Conservation (phyloP, 2,329 filamentous ascomycete genomes). For the Ramichloridium luteum region DNA sequence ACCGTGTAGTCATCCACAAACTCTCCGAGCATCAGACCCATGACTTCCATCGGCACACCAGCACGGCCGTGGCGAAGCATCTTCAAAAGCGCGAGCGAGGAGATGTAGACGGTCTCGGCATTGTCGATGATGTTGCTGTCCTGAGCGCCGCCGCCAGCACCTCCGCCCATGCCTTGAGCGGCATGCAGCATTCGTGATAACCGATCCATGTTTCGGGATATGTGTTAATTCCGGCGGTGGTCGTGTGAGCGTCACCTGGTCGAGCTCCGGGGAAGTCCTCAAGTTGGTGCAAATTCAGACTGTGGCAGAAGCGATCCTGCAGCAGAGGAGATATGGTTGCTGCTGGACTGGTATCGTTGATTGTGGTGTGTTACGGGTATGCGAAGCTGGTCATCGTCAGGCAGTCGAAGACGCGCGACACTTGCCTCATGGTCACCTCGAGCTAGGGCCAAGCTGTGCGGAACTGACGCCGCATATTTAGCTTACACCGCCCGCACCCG, state of each 20-base stretch:
- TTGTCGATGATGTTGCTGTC: conserved; percentile 96
- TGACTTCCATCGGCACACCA: conserved; percentile 99
- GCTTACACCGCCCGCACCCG: not conserved
- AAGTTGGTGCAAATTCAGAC: too few relatives aligned
- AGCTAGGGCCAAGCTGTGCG: not conserved
- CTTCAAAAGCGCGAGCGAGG: conserved; percentile 89
- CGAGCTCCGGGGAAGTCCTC: too few relatives aligned
- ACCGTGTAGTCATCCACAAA: conserved; percentile 99
- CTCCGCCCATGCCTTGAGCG: conserved; percentile 52
- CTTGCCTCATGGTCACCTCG: not conserved
- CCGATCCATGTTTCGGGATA: conserved; percentile 59
- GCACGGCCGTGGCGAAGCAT: conserved; percentile 97
- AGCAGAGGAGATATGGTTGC: too few relatives aligned
- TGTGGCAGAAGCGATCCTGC: too few relatives aligned
- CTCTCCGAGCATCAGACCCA: conserved; percentile 97
- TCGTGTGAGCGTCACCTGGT: not conserved
- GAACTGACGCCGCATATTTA: not conserved
- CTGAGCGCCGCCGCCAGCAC: conserved; percentile 57
- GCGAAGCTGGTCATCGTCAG: too few relatives aligned
- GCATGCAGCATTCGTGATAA: conserved; percentile 77
- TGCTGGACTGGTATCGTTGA: not conserved
- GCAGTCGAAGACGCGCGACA: not conserved
- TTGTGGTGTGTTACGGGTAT: not conserved
- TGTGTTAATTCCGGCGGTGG: conserved; percentile 2
- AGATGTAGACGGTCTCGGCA: conserved; percentile 98